These are phyloP conservation scores for Talaromyces sp. DNA, from an alignment of 2,329 filamentous ascomycete genomes.

Conservation along the genomic window DNA sequence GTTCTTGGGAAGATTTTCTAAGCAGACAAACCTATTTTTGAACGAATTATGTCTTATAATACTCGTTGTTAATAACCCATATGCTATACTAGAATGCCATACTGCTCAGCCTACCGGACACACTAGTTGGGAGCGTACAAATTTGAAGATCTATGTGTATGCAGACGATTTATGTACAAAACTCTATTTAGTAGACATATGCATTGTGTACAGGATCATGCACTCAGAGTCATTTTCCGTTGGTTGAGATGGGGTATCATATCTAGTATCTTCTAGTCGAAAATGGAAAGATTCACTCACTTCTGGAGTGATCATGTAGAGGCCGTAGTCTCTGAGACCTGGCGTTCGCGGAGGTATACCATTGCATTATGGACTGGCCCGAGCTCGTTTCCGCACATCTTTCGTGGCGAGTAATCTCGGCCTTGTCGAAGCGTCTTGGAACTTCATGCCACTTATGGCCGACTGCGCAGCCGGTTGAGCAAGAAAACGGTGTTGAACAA, in stretches of 20 bases:
- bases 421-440: not conserved
- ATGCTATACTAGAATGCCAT: not conserved
- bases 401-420: not conserved
- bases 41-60: not conserved
- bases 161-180: not conserved
- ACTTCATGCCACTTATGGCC: too few species aligned
- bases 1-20: slow-evolving; percentile 48
- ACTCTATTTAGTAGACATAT: not conserved
- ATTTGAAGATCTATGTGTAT: not conserved
- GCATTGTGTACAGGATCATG: not conserved
- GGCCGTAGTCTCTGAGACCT: not conserved
- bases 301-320: not conserved
- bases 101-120: not conserved
- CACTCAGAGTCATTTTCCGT: not conserved
- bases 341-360: not conserved
- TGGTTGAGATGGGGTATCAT: slow-evolving; percentile 1
- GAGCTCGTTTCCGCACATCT: not conserved
- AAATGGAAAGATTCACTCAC: not conserved
- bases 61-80: not conserved
- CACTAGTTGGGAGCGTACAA: not conserved
- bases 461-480: not conserved
- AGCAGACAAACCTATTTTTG: not conserved
- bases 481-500: too few species aligned
- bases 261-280: not conserved
- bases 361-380: not conserved